phyloP scores from a whole-genome alignment of 768 basidiomycete species.

The Cyathus striatus region DNA sequence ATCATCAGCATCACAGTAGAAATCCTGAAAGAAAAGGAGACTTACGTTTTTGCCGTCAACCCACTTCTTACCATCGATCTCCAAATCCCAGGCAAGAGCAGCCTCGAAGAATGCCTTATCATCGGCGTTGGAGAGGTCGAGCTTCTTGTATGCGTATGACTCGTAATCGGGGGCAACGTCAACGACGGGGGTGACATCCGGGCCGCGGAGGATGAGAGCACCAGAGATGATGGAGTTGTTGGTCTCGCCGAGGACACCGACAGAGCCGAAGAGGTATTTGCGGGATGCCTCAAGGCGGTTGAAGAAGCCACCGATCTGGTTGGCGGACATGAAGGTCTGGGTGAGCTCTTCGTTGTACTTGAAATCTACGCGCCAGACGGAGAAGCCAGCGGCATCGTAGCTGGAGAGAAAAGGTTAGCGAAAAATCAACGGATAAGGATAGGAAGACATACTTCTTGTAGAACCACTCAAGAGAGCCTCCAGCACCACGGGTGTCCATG shows the following conservation, averaged over 20 bases:
- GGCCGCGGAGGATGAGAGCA: conserved; percentile 77
- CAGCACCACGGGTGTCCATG: conserved; percentile 87
- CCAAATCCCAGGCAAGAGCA: conserved; percentile 91
- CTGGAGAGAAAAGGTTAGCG: conserved; percentile 28
- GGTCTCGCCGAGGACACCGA: conserved; percentile 81
- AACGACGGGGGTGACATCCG: conserved; percentile 64
- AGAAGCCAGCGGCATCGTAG: conserved; percentile 87
- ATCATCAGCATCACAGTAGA: conserved; percentile 5
- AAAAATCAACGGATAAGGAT: not conserved
- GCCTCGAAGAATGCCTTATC: conserved; percentile 92
- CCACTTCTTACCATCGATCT: conserved; percentile 87
- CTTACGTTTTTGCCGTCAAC: conserved; percentile 86
- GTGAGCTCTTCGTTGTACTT: conserved; percentile 96
- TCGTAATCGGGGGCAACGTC: conserved; percentile 89
- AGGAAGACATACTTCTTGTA: conserved; percentile 74
- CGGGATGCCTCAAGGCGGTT: conserved; percentile 96
- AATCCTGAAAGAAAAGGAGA: conserved; percentile 12
- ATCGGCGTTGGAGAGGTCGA: conserved; percentile 67
- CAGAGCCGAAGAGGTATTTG: conserved; percentile 92
- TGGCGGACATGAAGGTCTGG: conserved; percentile 89
- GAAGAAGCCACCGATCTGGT: conserved; percentile 94
- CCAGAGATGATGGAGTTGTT: conserved; percentile 83
- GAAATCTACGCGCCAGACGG: conserved; percentile 89
- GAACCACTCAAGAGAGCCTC: conserved; percentile 91
- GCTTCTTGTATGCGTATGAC: conserved; percentile 73